Evolutionary conservation across 768 basidiomycete species (phyloP).

Genomic region (Tylopilus felleus): DNA sequence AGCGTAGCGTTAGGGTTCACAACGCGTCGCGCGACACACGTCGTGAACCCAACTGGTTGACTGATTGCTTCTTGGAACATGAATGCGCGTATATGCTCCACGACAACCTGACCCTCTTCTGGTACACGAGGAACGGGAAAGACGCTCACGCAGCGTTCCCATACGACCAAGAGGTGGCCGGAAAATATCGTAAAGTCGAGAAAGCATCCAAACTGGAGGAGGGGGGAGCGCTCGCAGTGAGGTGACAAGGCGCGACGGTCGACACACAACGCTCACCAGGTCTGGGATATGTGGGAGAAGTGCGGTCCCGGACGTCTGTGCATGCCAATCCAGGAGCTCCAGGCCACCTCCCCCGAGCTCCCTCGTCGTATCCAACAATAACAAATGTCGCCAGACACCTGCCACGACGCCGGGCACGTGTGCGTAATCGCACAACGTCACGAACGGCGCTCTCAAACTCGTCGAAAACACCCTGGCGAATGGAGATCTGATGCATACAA

Average conservation of each 20-base stretch:
- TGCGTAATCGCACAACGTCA: conserved; percentile 21
- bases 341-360: conserved; percentile 18
- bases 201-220: conserved; percentile 21
- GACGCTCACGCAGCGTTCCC: conserved; percentile 29
- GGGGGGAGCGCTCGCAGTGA: neutral
- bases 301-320: conserved; percentile 20
- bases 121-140: conserved; percentile 24
- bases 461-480: conserved; percentile 21
- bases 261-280: conserved; percentile 13
- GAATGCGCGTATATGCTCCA: conserved; percentile 25
- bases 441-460: conserved; percentile 21
- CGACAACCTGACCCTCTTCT: conserved; percentile 15
- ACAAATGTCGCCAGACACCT: conserved; percentile 22
- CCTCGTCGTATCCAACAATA: conserved; percentile 24
- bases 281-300: conserved; percentile 23
- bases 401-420: conserved; percentile 21
- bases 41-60: conserved; percentile 27
- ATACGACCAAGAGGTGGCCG: conserved; percentile 23
- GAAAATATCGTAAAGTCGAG: conserved; percentile 26
- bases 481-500: conserved; percentile 1
- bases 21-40: conserved; percentile 17
- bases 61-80: conserved; percentile 25
- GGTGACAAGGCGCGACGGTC: neutral
- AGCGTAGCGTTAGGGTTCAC: too few relatives aligned
- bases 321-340: conserved; percentile 30